A percentile compares a stretch with the other conserved stretches of the same genome.
Evolutionary conservation across 805 yeast species (phyloP).

Genomic region (Kuraishia ogatae): DNA sequence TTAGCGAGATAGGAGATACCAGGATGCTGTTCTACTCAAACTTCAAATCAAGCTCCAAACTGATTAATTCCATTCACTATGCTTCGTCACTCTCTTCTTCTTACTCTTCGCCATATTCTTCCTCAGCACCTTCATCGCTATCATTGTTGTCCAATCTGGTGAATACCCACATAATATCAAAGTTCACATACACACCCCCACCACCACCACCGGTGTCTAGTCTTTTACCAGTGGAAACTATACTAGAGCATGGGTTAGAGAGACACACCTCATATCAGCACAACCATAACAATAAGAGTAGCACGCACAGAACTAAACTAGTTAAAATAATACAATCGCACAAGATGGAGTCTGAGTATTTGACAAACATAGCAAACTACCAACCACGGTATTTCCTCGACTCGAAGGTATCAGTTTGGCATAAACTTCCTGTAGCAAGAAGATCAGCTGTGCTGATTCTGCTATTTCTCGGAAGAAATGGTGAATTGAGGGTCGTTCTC

Average conservation of each 20-base stretch:
- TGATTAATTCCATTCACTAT: constrained; percentile 3
- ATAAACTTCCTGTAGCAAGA: constrained; percentile 51
- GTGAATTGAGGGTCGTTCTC: constrained; percentile 69
- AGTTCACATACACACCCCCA: constrained; percentile 5
- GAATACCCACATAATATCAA: constrained; percentile 6
- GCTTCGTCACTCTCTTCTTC: constrained; percentile 1
- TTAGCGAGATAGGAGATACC: neutral
- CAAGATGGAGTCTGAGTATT: constrained; percentile 24
- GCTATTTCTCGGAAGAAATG: constrained; percentile 61
- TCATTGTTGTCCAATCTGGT: constrained; percentile 1
- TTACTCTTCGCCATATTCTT: neutral
- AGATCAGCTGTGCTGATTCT: constrained; percentile 76
- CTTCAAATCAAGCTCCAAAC: constrained; percentile 4
- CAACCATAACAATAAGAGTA: neutral
- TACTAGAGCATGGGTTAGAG: neutral
- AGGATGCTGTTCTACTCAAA: constrained; percentile 5
- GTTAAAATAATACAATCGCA: constrained; percentile 12
- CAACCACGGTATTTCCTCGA: constrained; percentile 9
- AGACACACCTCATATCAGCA: neutral
- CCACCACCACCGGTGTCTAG: constrained; percentile 4
- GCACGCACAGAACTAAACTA: constrained; percentile 2
- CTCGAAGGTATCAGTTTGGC: constrained; percentile 43
- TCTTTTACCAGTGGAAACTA: neutral
- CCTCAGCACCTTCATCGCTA: neutral
- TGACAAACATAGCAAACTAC: constrained; percentile 26